Evolutionary conservation across 106 monocot species (phyloP).

Genomic region (Cymbidium sinense): DNA sequence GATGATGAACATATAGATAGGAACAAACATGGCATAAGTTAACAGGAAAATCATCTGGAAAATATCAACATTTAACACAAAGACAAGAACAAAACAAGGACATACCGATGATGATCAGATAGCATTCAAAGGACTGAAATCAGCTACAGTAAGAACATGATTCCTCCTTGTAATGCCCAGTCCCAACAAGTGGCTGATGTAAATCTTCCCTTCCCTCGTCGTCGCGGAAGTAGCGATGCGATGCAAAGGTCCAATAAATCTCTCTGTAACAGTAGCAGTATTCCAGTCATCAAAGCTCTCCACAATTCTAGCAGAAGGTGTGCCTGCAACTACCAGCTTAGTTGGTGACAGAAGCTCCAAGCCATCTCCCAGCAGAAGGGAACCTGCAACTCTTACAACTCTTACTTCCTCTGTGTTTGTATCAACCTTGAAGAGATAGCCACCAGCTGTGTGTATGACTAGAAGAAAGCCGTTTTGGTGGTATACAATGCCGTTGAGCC

Average conservation of each 20-base stretch:
- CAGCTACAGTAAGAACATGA: slow-evolving; percentile 68
- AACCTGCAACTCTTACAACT: slow-evolving; percentile 44
- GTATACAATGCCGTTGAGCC: slow-evolving; percentile 81
- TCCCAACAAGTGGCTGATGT: slow-evolving; percentile 62
- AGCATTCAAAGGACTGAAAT: slow-evolving; percentile 26
- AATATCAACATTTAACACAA: too few species aligned
- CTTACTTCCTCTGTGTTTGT: slow-evolving; percentile 25
- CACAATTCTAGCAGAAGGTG: slow-evolving; percentile 27
- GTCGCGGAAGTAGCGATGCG: slow-evolving; percentile 68
- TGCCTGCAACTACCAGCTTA: slow-evolving; percentile 53
- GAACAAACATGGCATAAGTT: too few species aligned
- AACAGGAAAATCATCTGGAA: too few species aligned
- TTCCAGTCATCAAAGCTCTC: slow-evolving; percentile 68
- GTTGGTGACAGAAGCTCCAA: slow-evolving; percentile 60
- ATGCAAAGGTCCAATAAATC: slow-evolving; percentile 54
- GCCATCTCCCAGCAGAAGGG: slow-evolving; percentile 66
- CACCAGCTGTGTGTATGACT: slow-evolving; percentile 65
- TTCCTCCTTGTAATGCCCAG: slow-evolving; percentile 40
- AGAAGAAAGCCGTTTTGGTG: slow-evolving; percentile 78
- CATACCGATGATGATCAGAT: slow-evolving; percentile 1
- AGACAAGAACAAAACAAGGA: too few species aligned
- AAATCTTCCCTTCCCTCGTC: slow-evolving; percentile 70
- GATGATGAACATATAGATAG: too few species aligned
- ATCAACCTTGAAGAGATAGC: slow-evolving; percentile 69
- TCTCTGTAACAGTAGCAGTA: slow-evolving; percentile 35